phyloP scores from a whole-genome alignment of 148 eudicot species.

The Vaccinium macrocarpon region DNA sequence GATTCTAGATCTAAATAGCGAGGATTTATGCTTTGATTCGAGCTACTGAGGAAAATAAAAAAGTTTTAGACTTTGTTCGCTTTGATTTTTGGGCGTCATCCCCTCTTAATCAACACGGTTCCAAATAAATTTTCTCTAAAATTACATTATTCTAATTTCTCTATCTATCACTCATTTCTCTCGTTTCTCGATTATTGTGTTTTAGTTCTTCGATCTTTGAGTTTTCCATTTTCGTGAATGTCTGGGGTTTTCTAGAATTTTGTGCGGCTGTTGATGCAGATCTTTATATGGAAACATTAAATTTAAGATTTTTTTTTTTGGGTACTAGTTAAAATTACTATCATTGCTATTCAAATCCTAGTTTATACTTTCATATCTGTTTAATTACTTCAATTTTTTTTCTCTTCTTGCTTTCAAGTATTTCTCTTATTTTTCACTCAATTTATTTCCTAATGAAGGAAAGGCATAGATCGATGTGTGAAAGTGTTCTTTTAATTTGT shows the following conservation, averaged over 20 bases:
- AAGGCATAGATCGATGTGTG: background rate
- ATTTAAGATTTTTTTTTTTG: constrained; percentile 10
- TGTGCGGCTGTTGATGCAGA: constrained; percentile 37
- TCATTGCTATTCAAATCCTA: background rate
- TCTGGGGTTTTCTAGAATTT: constrained; percentile 31
- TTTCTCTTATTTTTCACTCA: background rate
- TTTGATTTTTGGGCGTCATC: too few species aligned
- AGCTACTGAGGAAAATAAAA: background rate
- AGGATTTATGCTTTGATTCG: background rate
- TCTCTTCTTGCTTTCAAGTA: background rate
- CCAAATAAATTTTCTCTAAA: too few species aligned
- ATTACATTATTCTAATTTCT: too few species aligned
- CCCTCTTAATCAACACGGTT: too few species aligned
- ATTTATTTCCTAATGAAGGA: background rate
- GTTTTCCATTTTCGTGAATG: constrained; percentile 40
- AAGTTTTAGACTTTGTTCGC: too few species aligned
- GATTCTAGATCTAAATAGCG: constrained; percentile 20
- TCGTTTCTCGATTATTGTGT: too few species aligned
- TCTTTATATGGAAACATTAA: constrained; percentile 40
- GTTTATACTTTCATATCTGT: background rate
- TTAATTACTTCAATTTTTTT: background rate
- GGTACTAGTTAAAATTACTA: constrained; percentile 19
- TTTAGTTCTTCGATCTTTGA: background rate
- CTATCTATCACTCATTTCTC: too few species aligned
- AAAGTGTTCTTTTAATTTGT: background rate